Evolutionary conservation across 345 rosid genomes (phyloP).

Genomic region (Garcia nutans): DNA sequence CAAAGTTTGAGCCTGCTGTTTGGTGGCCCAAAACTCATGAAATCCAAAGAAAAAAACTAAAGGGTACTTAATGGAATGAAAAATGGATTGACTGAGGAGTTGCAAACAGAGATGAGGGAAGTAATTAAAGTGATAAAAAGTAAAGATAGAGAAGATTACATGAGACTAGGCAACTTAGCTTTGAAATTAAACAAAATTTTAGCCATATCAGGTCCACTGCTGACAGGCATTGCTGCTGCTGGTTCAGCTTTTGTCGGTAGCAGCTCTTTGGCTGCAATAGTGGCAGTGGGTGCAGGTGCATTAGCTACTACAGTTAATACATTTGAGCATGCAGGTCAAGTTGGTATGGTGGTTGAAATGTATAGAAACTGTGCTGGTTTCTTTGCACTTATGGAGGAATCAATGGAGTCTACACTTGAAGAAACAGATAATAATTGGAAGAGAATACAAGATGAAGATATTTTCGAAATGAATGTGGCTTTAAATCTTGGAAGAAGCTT

Average conservation of each 20-base stretch:
- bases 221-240: slow-evolving; percentile 40
- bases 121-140: slow-evolving; percentile 28
- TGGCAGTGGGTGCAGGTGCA: slow-evolving; percentile 39
- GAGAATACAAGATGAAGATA: slow-evolving; percentile 39
- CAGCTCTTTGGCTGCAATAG: slow-evolving; percentile 18
- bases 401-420: slow-evolving; percentile 25
- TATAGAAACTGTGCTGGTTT: slow-evolving; percentile 49
- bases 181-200: slow-evolving; percentile 43
- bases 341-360: slow-evolving; percentile 61
- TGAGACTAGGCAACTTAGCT: slow-evolving; percentile 38
- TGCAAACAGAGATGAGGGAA: slow-evolving; percentile 44
- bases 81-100: slow-evolving; percentile 8
- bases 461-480: slow-evolving; percentile 44
- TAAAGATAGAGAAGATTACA: slow-evolving; percentile 43
- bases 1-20: slow-evolving; percentile 26
- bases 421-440: slow-evolving; percentile 21
- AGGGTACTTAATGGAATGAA: neutral
- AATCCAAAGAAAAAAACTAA: slow-evolving; percentile 2
- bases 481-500: slow-evolving; percentile 51
- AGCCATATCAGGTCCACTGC: slow-evolving; percentile 47
- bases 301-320: slow-evolving; percentile 35
- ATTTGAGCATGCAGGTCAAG: slow-evolving; percentile 48
- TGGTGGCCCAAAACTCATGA: slow-evolving; percentile 32
- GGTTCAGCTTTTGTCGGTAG: slow-evolving; percentile 27
- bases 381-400: slow-evolving; percentile 35